Percentiles rank a stretch among this genome's conserved stretches.
Evolutionary conservation across 495 filamentous ascomycete genomes (phyloP).

Genomic region (Aspergillus heteromorphus): DNA sequence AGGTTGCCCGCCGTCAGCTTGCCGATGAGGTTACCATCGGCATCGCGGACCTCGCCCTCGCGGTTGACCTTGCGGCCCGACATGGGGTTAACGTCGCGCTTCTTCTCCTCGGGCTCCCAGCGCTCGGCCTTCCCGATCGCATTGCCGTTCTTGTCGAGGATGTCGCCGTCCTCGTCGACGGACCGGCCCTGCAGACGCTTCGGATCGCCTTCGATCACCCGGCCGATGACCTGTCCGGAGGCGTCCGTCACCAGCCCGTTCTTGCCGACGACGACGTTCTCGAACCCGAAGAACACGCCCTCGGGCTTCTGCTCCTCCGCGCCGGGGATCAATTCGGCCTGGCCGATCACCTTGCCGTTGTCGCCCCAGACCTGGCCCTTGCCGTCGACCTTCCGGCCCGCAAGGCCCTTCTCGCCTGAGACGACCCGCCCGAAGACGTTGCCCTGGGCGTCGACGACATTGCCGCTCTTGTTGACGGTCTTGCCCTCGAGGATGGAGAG

Average conservation of each 20-base stretch:
- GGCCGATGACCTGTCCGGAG: constrained; percentile 64
- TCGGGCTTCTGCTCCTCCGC: constrained; percentile 64
- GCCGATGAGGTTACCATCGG: constrained; percentile 75
- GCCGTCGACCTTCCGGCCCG: constrained; percentile 77
- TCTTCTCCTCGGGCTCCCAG: constrained; percentile 72
- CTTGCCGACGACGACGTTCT: constrained; percentile 66
- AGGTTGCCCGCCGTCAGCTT: constrained; percentile 72
- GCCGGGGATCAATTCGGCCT: constrained; percentile 72
- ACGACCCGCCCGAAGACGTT: constrained; percentile 68
- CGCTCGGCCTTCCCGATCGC: constrained; percentile 74
- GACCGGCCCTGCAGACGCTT: constrained; percentile 66
- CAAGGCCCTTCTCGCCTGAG: constrained; percentile 66
- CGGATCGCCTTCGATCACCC: constrained; percentile 66
- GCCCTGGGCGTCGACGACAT: constrained; percentile 72
- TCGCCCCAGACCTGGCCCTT: constrained; percentile 79
- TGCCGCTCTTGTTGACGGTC: constrained; percentile 80
- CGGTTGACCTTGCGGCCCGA: constrained; percentile 72
- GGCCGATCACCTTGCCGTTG: constrained; percentile 70
- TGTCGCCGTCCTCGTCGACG: constrained; percentile 80
- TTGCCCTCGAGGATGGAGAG: constrained; percentile 70
- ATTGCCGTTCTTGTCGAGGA: constrained; percentile 79
- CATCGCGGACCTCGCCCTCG: constrained; percentile 76
- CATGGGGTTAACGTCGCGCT: constrained; percentile 63
- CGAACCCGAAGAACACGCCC: constrained; percentile 73
- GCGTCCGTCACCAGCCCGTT: constrained; percentile 65